Conservation (phyloP, 2,329 filamentous ascomycete genomes). For the Penicillium sclerotiorum region DNA sequence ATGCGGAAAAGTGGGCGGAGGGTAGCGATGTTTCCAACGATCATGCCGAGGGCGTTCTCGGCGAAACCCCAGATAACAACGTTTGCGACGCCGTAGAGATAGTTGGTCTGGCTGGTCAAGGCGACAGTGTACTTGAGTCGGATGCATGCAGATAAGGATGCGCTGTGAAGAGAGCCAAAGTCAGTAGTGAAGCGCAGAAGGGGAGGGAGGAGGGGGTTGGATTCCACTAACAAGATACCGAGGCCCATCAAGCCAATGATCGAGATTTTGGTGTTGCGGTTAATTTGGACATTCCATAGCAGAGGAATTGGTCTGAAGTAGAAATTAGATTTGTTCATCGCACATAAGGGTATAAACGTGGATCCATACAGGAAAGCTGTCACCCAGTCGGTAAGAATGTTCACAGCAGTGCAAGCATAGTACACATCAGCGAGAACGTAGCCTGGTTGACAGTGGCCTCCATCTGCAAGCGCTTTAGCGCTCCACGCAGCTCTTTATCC, state of each 20-base stretch:
- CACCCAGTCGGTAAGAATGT: constrained; percentile 29
- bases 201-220: constrained; percentile 4
- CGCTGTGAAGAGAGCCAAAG: constrained; percentile 33
- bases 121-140: constrained; percentile 48
- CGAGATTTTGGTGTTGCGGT: constrained; percentile 48
- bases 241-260: constrained; percentile 49
- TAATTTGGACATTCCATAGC: constrained; percentile 48
- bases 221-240: constrained; percentile 47
- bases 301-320: constrained; percentile 40
- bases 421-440: constrained; percentile 27
- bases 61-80: constrained; percentile 53
- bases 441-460: constrained; percentile 23
- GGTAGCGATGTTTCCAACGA: constrained; percentile 51
- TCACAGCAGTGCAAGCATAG: constrained; percentile 28
- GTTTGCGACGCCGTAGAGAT: constrained; percentile 45
- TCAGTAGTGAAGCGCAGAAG: background rate
- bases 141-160: constrained; percentile 33
- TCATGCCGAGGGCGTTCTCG: constrained; percentile 54
- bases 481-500: constrained; percentile 24
- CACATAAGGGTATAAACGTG: background rate
- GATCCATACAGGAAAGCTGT: constrained; percentile 23
- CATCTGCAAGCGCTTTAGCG: constrained; percentile 13
- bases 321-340: constrained; percentile 37
- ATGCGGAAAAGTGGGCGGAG: constrained; percentile 48
- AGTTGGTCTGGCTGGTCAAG: constrained; percentile 44